A percentile compares a stretch with the other conserved stretches of the same genome.
Conservation (phyloP, 2,329 filamentous ascomycete species). For the Nemania abortiva region DNA sequence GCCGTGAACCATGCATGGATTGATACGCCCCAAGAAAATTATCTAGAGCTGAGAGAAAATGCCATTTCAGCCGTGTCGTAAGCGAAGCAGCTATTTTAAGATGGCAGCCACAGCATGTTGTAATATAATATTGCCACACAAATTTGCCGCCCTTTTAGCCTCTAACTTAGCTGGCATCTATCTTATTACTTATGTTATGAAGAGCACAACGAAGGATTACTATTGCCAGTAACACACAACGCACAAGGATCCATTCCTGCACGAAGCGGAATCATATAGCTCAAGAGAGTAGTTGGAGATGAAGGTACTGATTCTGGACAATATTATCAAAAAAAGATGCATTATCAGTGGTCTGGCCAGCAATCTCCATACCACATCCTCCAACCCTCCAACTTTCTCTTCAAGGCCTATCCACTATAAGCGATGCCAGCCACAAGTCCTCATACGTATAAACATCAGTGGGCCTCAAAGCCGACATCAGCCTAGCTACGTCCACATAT, state of each 20-base stretch:
- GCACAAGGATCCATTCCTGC: not conserved
- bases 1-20: not conserved
- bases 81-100: not conserved
- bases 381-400: not conserved
- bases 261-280: not conserved
- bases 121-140: not conserved
- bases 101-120: not conserved
- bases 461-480: not conserved
- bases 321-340: not conserved
- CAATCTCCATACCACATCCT: not conserved
- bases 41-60: not conserved
- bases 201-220: not conserved
- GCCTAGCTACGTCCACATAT: not conserved
- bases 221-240: not conserved
- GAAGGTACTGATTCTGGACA: not conserved
- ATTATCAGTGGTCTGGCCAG: slow-evolving; percentile 22
- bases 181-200: not conserved
- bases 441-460: slow-evolving; percentile 28
- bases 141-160: not conserved
- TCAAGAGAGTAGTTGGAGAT: not conserved
- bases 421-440: not conserved
- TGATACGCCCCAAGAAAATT: not conserved
- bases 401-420: not conserved
- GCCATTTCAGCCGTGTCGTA: not conserved
- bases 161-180: not conserved